A percentile compares a stretch with the other conserved stretches of the same genome.
Conservation (phyloP, 225 moss, liverwort and hornwort genomes). For the Polytrichum formosum region DNA sequence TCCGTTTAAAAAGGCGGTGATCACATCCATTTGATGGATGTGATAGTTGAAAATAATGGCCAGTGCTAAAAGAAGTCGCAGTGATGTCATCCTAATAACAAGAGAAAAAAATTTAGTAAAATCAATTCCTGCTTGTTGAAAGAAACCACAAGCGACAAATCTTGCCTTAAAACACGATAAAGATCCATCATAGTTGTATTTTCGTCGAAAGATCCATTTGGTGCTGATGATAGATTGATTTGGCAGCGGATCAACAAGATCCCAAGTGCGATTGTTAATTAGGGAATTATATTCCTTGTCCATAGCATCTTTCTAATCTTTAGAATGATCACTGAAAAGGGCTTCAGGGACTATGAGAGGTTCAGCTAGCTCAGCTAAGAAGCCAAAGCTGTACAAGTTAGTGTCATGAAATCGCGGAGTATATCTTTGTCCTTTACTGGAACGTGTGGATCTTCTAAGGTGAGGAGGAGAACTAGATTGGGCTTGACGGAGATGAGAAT, state of each 20-base stretch:
- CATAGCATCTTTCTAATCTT: neutral
- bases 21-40: too few relatives aligned
- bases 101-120: too few relatives aligned
- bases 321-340: neutral
- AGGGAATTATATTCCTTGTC: neutral
- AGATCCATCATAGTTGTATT: neutral
- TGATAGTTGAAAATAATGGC: too few relatives aligned
- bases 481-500: constrained; percentile 1
- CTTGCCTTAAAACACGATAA: neutral
- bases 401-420: constrained; percentile 3
- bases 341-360: neutral
- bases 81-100: too few relatives aligned
- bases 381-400: neutral
- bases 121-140: too few relatives aligned
- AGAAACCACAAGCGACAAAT: neutral
- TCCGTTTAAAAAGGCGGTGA: too few relatives aligned
- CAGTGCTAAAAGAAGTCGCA: too few relatives aligned
- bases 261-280: neutral
- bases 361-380: constrained; percentile 1
- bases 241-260: neutral
- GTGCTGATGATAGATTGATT: neutral
- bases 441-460: constrained; percentile 2
- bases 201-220: neutral
- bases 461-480: neutral
- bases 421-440: neutral